phyloP scores from a whole-genome alignment of 768 basidiomycete species.

The Termitomyces sp. region DNA sequence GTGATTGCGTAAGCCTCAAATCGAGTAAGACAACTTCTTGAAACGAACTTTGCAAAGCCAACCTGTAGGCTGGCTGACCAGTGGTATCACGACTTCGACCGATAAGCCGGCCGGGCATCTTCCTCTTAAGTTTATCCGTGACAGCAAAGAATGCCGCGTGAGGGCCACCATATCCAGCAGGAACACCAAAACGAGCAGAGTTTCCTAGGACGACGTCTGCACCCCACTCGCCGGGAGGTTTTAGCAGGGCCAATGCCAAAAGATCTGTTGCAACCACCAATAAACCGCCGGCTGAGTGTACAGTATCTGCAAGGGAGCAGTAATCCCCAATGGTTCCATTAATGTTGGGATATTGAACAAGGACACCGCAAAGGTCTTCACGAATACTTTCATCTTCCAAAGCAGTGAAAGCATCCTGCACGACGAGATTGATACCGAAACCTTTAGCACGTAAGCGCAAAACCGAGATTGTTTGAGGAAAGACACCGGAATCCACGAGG shows the following conservation, averaged over 20 bases:
- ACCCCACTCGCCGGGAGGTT: conserved; percentile 98
- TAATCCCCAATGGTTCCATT: conserved; percentile 81
- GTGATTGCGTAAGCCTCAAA: background rate
- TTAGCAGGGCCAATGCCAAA: conserved; percentile 86
- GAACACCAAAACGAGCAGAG: conserved; percentile 95
- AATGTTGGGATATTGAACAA: conserved; percentile 93
- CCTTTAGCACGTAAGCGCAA: conserved; percentile 89
- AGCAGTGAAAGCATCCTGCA: conserved; percentile 53
- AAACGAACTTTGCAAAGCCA: conserved; percentile 87
- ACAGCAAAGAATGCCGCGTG: conserved; percentile 98
- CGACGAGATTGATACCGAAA: conserved; percentile 79
- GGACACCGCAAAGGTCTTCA: conserved; percentile 73
- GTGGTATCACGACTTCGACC: conserved; percentile 82
- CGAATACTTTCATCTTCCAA: conserved; percentile 48
- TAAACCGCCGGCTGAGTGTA: conserved; percentile 74
- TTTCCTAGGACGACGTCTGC: conserved; percentile 95
- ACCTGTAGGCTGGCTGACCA: conserved; percentile 84
- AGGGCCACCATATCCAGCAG: conserved; percentile 94
- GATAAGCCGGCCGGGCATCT: conserved; percentile 97
- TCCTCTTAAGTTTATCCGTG: conserved; percentile 86
- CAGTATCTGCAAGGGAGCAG: conserved; percentile 51
- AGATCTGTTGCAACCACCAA: conserved; percentile 89
- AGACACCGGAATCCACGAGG: conserved; percentile 76
- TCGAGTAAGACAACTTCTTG: background rate
- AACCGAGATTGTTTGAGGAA: conserved; percentile 88